Base-by-base conservation (phyloP, 768 basidiomycete species). In the Imleria badia region DNA sequence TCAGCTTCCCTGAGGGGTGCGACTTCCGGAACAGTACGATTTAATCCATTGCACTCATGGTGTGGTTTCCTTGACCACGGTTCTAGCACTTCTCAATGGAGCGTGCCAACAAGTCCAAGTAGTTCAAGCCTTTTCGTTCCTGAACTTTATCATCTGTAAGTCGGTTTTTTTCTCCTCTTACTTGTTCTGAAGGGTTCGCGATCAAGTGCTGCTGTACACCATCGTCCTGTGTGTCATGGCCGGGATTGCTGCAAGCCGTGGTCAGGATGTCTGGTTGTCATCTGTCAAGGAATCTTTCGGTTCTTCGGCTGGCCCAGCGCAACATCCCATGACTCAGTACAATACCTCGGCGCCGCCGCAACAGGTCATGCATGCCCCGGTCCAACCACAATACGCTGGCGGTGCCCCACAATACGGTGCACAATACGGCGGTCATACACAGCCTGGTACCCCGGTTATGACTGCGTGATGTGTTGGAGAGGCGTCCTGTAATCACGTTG, bases 131-230 rank as follows among this genome's bases (percentile, higher is more conserved):
- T 70, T 78, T 54, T 58, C 72, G 13, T 76, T 71, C 59, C 57
- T 77, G 45, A 66, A 59, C 53, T 77, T 74, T 57, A 54, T 75
- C 34, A 50, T 71, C 1, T 20, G 76, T 75, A 41, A 50, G 71
- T 61, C 15, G 13, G 17, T 20, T 8, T 13, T 19, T 48, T 38
- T 48, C 35, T 23, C 19, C 12, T 41, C 19, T 19, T 20, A 8
- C 11, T 44, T 40, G 12, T 43, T n/a, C 48, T 51, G 20, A 55
- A 35, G n/a, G 6, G 36, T 15, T 14, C 40, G 43, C 6, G 3
- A 26, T 26, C 56, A 31, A 77, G 77, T 75, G 10, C 33, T 73
- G 42, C 40, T 59, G 10, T 78, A 77, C 60, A 58, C 58, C 15
- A 29, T 51, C 35, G 29, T 55, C 10, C 54, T 78, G 22, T 38